These are phyloP conservation scores for Neonectria coccinea DNA, from an alignment of 2,329 filamentous ascomycete genomes.

Conservation along the genomic window DNA sequence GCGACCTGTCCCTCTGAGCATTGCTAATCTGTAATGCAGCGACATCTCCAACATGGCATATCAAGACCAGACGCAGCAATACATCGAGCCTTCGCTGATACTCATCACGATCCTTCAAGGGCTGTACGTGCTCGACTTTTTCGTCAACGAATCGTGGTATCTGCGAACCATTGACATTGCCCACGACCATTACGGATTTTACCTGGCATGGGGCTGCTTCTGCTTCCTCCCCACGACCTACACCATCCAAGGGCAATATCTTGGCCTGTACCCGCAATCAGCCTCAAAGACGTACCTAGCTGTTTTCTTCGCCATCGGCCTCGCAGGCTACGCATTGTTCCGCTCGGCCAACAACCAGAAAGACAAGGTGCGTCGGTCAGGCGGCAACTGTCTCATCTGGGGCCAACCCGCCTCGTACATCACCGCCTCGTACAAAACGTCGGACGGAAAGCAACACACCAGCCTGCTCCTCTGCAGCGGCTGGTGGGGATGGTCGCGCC, in stretches of 20 bases:
- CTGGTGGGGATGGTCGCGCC: constrained; percentile 48
- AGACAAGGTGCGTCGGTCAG: constrained; percentile 53
- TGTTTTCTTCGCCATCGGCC: constrained; percentile 37
- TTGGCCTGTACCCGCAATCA: constrained; percentile 55
- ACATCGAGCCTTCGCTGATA: constrained; percentile 52
- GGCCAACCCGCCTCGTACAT: constrained; percentile 55
- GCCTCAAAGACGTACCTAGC: constrained; percentile 42
- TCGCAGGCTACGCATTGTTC: constrained; percentile 57
- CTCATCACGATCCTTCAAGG: constrained; percentile 58
- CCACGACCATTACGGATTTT: constrained; percentile 60
- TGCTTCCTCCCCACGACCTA: constrained; percentile 60
- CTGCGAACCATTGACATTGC: constrained; percentile 59
- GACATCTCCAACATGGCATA: constrained; percentile 49
- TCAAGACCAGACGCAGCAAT: constrained; percentile 56
- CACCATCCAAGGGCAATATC: constrained; percentile 61
- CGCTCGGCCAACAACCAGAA: constrained; percentile 60
- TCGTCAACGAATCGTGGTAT: constrained; percentile 63
- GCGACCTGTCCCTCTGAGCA: background rate
- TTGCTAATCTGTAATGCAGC: constrained; percentile 36
- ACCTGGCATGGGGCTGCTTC: constrained; percentile 58
- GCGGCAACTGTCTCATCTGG: constrained; percentile 57
- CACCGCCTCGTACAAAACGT: constrained; percentile 53
- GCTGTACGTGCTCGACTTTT: constrained; percentile 61
- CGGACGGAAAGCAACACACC: constrained; percentile 55
- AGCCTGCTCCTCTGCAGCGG: constrained; percentile 46